Evolutionary conservation across 805 yeast genomes (phyloP), one percentile per base, ranked within the genome.

Genomic region (Kuraishia ogatae): DNA sequence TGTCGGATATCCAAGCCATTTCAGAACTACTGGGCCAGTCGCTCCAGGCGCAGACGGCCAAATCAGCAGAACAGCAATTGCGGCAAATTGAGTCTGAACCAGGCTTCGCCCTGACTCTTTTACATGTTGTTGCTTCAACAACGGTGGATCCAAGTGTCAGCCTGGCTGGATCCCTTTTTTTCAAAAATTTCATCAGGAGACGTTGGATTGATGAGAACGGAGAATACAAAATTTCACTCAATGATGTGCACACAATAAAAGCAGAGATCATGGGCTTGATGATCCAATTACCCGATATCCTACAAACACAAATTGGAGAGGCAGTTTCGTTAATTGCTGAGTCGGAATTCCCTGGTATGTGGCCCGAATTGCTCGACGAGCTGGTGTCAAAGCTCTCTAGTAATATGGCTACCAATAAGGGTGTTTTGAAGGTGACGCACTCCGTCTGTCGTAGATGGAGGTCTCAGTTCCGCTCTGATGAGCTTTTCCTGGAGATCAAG

Each of bases 361-460:
- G 99, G 99, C 82, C 84, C 1, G 77, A 79, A 53, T 76, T 94
- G 58, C 74, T 90, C 39, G 89, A 87, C 61, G 87, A 85, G 55
- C 76, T 94, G 58, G 89, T 91, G 0, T 63, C 75, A 1, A 84
- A 84, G 64, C 74, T 94, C 51, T 79, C 85, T 1, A 78, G 77
- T n/a, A 90, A 89, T 64, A 81, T 87, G 77, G 75, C 77, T 15
- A 79, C 83, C 53, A 90, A 91, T 67, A 87, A 85, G 62, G 96
- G 97, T 54, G 92, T 96, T 4, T 73, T 96, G 55, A 79, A 83
- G 10, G 98, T 96, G 21, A 96, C 97, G 4, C 99, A 94, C 68
- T 89, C 97, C 1, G 93, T 94, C 58, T 96, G 93, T 74, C 90
- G 87, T 68, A 84, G 96, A 71, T 94, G 99, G 99, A 81, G 99